phyloP scores from a whole-genome alignment of 2,329 filamentous ascomycete species.

The Botryosphaeria agaves region DNA sequence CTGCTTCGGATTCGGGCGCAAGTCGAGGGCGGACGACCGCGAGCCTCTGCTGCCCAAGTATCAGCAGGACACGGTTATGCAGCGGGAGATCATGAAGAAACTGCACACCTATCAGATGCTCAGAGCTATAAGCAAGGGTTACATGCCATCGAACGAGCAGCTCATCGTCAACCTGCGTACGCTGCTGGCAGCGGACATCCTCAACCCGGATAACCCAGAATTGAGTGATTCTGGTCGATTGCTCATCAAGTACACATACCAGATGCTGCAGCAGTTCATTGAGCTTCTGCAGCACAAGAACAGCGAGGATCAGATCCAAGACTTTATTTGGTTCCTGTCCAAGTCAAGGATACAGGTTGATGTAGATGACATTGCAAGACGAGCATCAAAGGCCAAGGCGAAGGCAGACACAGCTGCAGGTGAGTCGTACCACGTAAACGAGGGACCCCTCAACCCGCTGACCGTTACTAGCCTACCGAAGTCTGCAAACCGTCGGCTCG shows the following conservation, averaged over 20 bases:
- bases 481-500: slow-evolving; percentile 64
- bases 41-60: slow-evolving; percentile 71
- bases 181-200: slow-evolving; percentile 56
- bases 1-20: slow-evolving; percentile 46
- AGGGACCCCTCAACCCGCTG: not conserved
- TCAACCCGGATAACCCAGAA: slow-evolving; percentile 58
- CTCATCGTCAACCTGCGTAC: slow-evolving; percentile 62
- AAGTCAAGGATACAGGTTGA: slow-evolving; percentile 58
- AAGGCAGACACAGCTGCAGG: slow-evolving; percentile 56
- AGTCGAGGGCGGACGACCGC: slow-evolving; percentile 41
- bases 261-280: slow-evolving; percentile 65
- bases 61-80: slow-evolving; percentile 61
- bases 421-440: too few species aligned
- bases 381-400: slow-evolving; percentile 43
- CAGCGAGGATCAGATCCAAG: slow-evolving; percentile 66
- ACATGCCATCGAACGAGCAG: slow-evolving; percentile 85
- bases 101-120: slow-evolving; percentile 88
- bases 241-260: slow-evolving; percentile 52
- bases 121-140: slow-evolving; percentile 64
- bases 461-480: slow-evolving; percentile 47
- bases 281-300: slow-evolving; percentile 76
- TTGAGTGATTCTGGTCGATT: slow-evolving; percentile 63
- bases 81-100: slow-evolving; percentile 70
- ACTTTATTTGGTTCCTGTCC: slow-evolving; percentile 72
- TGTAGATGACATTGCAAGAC: slow-evolving; percentile 41